These are phyloP conservation scores for Nakazawaea wickerhamii DNA, from an alignment of 805 yeast species.

Conservation along the genomic window DNA sequence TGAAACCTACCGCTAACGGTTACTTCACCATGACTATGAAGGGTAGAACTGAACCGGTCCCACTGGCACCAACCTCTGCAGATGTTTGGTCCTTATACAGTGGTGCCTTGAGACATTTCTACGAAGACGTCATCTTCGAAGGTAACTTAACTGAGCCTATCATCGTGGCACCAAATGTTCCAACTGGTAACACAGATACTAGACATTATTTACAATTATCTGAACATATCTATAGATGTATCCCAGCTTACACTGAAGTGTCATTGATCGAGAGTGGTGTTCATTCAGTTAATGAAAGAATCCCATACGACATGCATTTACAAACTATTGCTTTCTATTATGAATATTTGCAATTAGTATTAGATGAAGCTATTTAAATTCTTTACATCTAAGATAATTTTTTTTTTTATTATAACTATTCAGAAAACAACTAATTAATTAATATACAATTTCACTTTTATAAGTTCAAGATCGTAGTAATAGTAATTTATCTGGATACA, in stretches of 20 bases:
- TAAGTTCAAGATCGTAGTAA: too few species aligned
- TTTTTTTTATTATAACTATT: too few species aligned
- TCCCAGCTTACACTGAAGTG: constrained; percentile 34
- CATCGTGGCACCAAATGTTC: constrained; percentile 41
- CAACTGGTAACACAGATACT: constrained; percentile 62
- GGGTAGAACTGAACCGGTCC: constrained; percentile 31
- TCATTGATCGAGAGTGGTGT: constrained; percentile 26
- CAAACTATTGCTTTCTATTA: constrained; percentile 49
- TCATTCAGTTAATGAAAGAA: constrained; percentile 61
- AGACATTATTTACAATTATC: constrained; percentile 53
- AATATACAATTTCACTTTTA: too few species aligned
- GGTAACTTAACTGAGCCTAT: constrained; percentile 16
- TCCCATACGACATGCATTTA: constrained; percentile 47
- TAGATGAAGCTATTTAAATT: constrained; percentile 14
- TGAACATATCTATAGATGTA: constrained; percentile 49
- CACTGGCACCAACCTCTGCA: constrained; percentile 30
- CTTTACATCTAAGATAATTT: too few species aligned
- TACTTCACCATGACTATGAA: constrained; percentile 18
- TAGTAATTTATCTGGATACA: too few species aligned
- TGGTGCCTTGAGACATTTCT: constrained; percentile 51
- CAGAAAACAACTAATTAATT: too few species aligned
- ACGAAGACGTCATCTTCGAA: constrained; percentile 43
- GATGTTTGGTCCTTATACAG: constrained; percentile 38
- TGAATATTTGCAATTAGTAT: constrained; percentile 32
- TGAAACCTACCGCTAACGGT: constrained; percentile 21